Conservation (phyloP, 2,329 filamentous ascomycete species). For the Xylariaceae sp. region DNA sequence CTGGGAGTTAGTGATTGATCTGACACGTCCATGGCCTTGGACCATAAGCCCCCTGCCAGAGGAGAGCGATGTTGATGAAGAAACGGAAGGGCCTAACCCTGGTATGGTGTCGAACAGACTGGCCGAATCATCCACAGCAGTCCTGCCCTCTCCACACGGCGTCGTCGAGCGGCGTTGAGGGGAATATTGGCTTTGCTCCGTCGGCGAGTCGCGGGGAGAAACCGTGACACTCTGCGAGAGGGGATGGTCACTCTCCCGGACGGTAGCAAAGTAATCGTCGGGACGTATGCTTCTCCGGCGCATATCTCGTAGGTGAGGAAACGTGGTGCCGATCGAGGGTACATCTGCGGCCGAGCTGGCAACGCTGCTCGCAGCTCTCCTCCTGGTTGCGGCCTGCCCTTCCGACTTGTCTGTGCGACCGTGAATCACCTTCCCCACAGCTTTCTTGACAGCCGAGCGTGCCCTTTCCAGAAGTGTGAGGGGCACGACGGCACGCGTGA, state of each 20-base stretch:
- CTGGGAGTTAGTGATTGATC: conserved; percentile 41
- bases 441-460: conserved; percentile 68
- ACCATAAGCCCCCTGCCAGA: conserved; percentile 27
- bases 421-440: conserved; percentile 58
- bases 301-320: conserved; percentile 48
- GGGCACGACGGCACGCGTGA: conserved; percentile 84
- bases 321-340: conserved; percentile 41
- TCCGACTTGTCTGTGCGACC: conserved; percentile 54
- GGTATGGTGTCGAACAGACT: conserved; percentile 35
- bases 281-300: conserved; percentile 49
- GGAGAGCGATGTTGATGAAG: conserved; percentile 28
- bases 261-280: conserved; percentile 48
- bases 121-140: conserved; percentile 30
- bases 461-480: conserved; percentile 83
- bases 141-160: conserved; percentile 33
- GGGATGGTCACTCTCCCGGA: conserved; percentile 58
- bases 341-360: conserved; percentile 59
- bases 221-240: conserved; percentile 68
- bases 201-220: conserved; percentile 52
- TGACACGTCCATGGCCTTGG: conserved; percentile 40
- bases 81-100: conserved; percentile 27
- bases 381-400: conserved; percentile 47
- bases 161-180: conserved; percentile 36
- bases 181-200: conserved; percentile 27
- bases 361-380: conserved; percentile 55